These are phyloP conservation scores for Conticribra weissflogii DNA, from an alignment of 108 stramenopile genomes.

Conservation along the genomic window DNA sequence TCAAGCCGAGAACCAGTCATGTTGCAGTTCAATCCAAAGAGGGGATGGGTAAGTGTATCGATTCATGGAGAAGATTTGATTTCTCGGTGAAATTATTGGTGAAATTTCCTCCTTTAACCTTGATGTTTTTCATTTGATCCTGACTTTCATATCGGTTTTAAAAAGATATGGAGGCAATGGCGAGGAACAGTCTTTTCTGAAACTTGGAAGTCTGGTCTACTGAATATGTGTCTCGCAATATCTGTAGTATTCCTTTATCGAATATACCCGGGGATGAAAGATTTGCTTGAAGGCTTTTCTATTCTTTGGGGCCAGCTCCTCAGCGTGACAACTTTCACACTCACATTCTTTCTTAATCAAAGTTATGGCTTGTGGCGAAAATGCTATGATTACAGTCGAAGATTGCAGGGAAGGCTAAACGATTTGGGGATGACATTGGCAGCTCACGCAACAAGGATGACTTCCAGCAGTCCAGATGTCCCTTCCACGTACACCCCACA, in stretches of 20 bases:
- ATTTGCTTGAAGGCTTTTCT: conserved; percentile 60
- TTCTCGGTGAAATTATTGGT: too few relatives aligned
- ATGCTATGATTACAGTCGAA: conserved; percentile 76
- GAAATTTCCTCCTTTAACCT: too few relatives aligned
- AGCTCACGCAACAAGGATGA: conserved; percentile 74
- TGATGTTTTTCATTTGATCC: too few relatives aligned
- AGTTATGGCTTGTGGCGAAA: conserved; percentile 89
- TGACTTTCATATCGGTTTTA: too few relatives aligned
- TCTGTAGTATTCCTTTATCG: conserved; percentile 52
- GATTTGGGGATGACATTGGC: conserved; percentile 89
- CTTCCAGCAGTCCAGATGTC: conserved; percentile 56
- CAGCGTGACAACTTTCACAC: conserved; percentile 87
- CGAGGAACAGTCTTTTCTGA: conserved; percentile 87
- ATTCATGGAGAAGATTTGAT: too few relatives aligned
- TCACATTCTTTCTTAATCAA: conserved; percentile 93
- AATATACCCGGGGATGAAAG: conserved; percentile 51
- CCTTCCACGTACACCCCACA: conserved; percentile 76
- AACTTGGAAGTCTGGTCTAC: conserved; percentile 76
- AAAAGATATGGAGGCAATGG: conserved; percentile 83
- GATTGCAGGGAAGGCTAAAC: conserved; percentile 87
- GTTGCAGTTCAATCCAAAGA: conserved; percentile 88
- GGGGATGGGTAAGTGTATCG: conserved; percentile 40
- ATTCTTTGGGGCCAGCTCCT: conserved; percentile 86
- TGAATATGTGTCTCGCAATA: conserved; percentile 70
- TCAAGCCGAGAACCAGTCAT: conserved; percentile 78